Evolutionary conservation across 805 yeast species (phyloP).

Genomic region (Kodamaea leandrae): DNA sequence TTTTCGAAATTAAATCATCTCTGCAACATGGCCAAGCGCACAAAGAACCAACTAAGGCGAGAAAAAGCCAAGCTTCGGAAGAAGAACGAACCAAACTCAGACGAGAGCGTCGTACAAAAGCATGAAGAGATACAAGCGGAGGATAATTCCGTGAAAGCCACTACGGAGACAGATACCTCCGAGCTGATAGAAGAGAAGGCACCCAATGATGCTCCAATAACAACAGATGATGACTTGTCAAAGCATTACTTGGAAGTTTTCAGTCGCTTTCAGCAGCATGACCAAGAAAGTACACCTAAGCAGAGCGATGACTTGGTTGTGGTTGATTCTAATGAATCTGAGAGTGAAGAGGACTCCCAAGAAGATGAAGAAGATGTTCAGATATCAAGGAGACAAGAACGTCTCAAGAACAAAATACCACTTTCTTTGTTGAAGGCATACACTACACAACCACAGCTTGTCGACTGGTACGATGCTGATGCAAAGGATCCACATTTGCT

Average conservation of each 20-base stretch:
- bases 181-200: too few species aligned
- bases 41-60: constrained; percentile 55
- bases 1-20: too few species aligned
- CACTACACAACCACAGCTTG: constrained; percentile 62
- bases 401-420: constrained; percentile 56
- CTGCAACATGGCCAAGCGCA: constrained; percentile 30
- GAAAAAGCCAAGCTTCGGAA: constrained; percentile 43
- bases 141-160: too few species aligned
- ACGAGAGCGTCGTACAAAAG: too few species aligned
- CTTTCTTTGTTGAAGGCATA: constrained; percentile 64
- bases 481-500: constrained; percentile 72
- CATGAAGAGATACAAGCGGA: neutral
- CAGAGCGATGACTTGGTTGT: neutral
- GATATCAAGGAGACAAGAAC: constrained; percentile 49
- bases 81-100: constrained; percentile 12
- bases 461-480: constrained; percentile 87
- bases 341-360: constrained; percentile 1
- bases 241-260: neutral
- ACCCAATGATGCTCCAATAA: neutral
- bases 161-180: too few species aligned
- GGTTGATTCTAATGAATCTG: neutral
- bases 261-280: neutral
- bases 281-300: neutral
- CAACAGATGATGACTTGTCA: neutral
- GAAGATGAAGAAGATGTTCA: constrained; percentile 7